Evolutionary conservation across 23 red algal species (phyloP), one percentile per base, ranked within the genome.

Genomic region (Porphyridium purpureum): DNA sequence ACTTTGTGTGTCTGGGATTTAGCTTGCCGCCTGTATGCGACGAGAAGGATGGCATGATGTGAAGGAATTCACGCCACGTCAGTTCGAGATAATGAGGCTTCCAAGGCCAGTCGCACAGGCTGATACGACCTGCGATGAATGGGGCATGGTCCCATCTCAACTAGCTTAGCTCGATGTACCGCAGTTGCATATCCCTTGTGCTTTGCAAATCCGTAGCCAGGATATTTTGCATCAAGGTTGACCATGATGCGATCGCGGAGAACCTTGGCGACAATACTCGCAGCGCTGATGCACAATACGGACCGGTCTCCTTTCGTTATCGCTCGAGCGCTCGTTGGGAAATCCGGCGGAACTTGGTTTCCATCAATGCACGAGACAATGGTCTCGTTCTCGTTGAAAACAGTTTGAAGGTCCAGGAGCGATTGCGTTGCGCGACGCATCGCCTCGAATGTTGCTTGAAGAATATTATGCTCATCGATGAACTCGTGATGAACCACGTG

Each of bases 401-500:
- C n/a, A n/a, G n/a, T n/a, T n/a, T n/a, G n/a, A n/a, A n/a, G n/a
- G n/a, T n/a, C n/a, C n/a, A n/a, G n/a, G n/a, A n/a, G n/a, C n/a
- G n/a, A n/a, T n/a, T n/a, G n/a, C n/a, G n/a, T n/a, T 0, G 84
- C 74, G 21, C 48, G 35, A 35, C 33, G 27, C 64, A 93, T 78
- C 27, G 86, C 86, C 21, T 56, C 17, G 24, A 84, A 38, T 3
- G 76, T 65, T 30, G 86, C 86, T 26, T 84, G 31, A 19, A 83
- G 60, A 33, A 93, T 72, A 57, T 93, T 93, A 32, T 62, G 49
- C 21, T 23, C 24, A 61, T 93, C 86, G 19, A 93, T 66, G 25
- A 50, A 24, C 2, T 33, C 5, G 1, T 47, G 30, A 24, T 60
- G 23, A 19, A 77, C 62, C 11, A 72, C 30, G 66, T 53, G 34